Conservation (phyloP, 495 filamentous ascomycete species). For the Pseudoneurospora amorphoporcata region DNA sequence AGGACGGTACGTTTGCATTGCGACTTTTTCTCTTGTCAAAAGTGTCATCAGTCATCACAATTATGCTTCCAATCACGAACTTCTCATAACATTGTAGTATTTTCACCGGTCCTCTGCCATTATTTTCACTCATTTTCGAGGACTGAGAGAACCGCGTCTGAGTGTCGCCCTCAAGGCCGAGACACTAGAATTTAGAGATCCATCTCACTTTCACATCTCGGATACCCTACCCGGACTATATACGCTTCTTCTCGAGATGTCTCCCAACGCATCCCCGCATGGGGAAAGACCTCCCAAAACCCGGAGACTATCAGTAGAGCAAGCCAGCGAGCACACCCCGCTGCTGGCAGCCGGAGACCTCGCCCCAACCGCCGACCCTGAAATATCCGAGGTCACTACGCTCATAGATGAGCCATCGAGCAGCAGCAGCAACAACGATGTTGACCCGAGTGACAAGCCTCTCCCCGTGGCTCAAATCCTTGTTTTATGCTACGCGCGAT, state of each 20-base stretch:
- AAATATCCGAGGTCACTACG: constrained; percentile 8
- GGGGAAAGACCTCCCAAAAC: not conserved
- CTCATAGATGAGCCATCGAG: not conserved
- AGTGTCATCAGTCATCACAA: not conserved
- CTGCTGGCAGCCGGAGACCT: constrained; percentile 20
- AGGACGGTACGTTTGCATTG: not conserved
- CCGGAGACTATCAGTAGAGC: not conserved
- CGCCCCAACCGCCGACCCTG: constrained; percentile 3
- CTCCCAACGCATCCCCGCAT: not conserved
- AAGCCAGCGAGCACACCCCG: constrained; percentile 26
- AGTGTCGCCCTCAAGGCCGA: not conserved
- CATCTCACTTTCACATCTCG: not conserved
- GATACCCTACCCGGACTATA: not conserved
- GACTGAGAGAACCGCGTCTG: not conserved
- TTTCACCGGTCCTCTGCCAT: not conserved
- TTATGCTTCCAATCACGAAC: not conserved
- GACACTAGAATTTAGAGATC: not conserved
- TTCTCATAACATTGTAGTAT: not conserved
- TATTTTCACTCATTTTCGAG: not conserved
- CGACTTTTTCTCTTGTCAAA: not conserved
- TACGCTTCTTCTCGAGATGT: not conserved
- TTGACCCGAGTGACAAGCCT: constrained; percentile 26
- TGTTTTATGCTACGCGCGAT: constrained; percentile 54
- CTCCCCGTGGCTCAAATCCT: constrained; percentile 50
- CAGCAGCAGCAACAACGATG: constrained; percentile 5